Base-by-base conservation (phyloP, 2,329 filamentous ascomycete genomes). In the Sphaerulina vaccinii region DNA sequence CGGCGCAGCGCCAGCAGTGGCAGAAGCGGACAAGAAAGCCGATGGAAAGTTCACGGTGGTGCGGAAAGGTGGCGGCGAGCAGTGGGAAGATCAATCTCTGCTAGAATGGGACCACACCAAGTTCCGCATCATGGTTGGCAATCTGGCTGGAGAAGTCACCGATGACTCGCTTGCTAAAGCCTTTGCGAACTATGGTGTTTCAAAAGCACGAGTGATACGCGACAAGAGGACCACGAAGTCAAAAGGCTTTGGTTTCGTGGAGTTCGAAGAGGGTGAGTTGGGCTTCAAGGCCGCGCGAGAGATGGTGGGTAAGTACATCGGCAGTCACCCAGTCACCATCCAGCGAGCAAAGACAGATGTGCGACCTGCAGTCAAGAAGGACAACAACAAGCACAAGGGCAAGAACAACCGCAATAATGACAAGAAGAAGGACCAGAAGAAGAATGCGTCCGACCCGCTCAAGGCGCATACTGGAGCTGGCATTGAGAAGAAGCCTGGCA, bases 291-390 rank as follows among this genome's bases (percentile, higher is more conserved):
- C 93, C 1, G 92, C 90, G 64, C 90, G 93, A 74, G 92, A 97
- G 75, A 97, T 97, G 93, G 88, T 96, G 66, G 91, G 91, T 63
- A 97, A 99, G 75, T 99, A 99, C 73, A 97, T 99, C 68, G 92
- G 95, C 65, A 96, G 90, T 69, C 93, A 97, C 71, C 93, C 93
- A 0, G 88, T 71, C 35, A 65, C 68, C 21, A 81, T 97, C 61
- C 85, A 88, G 70, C 88, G 93, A 70, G 90, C 88, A 60, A 95
- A 86, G 61, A 96, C 92, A 5, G 91, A 97, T 70, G 90, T 99
- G 70, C 90, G 88, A 68, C 83, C 90, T 3, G 79, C 84, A 10
- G 79, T 79, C n/a, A 79, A 82, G 56, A 71, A 71, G 54, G 71
- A 76, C 24, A 68, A 72, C 62, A 68, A 63, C 41, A 57, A 59